Evolutionary conservation across 1,139 yeast species (phyloP).

Genomic region (Meyerozyma sp.): DNA sequence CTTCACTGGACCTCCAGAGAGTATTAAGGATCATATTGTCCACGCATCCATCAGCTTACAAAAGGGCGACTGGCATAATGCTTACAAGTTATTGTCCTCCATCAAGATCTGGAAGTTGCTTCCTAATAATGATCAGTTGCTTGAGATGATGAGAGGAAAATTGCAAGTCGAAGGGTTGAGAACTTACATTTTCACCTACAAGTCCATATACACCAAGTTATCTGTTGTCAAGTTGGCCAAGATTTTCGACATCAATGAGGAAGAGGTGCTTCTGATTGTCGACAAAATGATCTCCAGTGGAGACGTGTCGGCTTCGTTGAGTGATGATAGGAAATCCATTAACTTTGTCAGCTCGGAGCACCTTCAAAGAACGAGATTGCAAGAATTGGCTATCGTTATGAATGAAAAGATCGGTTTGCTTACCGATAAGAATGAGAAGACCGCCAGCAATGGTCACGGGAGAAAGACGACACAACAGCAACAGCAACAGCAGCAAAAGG

Average conservation of each 20-base stretch:
- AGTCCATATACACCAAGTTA: conserved; percentile 68
- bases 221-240: conserved; percentile 63
- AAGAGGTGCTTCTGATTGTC: conserved; percentile 56
- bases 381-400: conserved; percentile 81
- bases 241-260: conserved; percentile 59
- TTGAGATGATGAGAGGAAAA: conserved; percentile 66
- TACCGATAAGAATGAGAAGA: conserved; percentile 81
- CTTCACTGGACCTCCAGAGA: conserved; percentile 97
- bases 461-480: conserved; percentile 31
- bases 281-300: conserved; percentile 71
- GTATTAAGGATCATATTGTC: conserved; percentile 89
- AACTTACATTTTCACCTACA: conserved; percentile 84
- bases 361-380: conserved; percentile 71
- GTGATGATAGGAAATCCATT: conserved; percentile 55
- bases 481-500: conserved; percentile 28
- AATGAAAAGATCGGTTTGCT: conserved; percentile 82
- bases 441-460: conserved; percentile 69
- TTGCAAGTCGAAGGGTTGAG: conserved; percentile 87
- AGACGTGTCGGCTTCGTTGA: conserved; percentile 61
- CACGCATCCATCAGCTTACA: conserved; percentile 89
- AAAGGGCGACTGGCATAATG: conserved; percentile 83
- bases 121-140: conserved; percentile 61
- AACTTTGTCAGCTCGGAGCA: conserved; percentile 65
- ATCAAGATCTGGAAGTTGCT: conserved; percentile 89
- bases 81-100: conserved; percentile 64